phyloP scores from a whole-genome alignment of 257 asterid species.

The Perilla frutescens region DNA sequence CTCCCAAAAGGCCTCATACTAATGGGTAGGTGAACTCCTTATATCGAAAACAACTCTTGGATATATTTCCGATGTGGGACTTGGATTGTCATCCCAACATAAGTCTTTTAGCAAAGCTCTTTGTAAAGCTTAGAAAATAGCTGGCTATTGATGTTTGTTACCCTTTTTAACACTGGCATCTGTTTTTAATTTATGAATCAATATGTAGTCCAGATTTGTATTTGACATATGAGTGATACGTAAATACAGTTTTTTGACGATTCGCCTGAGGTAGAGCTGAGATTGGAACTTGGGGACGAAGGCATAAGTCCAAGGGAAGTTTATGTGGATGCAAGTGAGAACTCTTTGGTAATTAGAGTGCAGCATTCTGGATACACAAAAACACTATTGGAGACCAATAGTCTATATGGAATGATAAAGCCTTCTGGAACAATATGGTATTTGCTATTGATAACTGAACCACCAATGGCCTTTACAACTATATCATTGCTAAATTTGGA shows the following conservation, averaged over 20 bases:
- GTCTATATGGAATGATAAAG: constrained; percentile 77
- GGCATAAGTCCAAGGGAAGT: constrained; percentile 61
- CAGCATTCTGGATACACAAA: constrained; percentile 55
- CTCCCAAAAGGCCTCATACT: too few species aligned
- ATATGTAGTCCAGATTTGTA: neutral
- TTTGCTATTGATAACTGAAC: constrained; percentile 11
- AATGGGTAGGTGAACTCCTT: too few species aligned
- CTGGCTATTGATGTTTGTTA: neutral
- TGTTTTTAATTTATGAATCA: neutral
- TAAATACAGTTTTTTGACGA: constrained; percentile 78
- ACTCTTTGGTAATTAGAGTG: constrained; percentile 68
- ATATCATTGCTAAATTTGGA: neutral
- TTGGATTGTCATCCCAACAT: too few species aligned
- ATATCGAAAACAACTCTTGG: too few species aligned
- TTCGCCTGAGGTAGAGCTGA: constrained; percentile 81
- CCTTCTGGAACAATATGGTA: constrained; percentile 96
- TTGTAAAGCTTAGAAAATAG: neutral
- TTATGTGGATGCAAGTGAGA: constrained; percentile 74
- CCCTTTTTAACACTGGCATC: neutral
- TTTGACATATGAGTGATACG: constrained; percentile 24
- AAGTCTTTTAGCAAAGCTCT: neutral
- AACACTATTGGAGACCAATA: constrained; percentile 72
- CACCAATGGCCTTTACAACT: neutral
- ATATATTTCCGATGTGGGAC: too few species aligned
- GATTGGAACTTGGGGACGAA: constrained; percentile 70